Base-by-base conservation (phyloP, 768 basidiomycete genomes). In the Suillus decipiens region DNA sequence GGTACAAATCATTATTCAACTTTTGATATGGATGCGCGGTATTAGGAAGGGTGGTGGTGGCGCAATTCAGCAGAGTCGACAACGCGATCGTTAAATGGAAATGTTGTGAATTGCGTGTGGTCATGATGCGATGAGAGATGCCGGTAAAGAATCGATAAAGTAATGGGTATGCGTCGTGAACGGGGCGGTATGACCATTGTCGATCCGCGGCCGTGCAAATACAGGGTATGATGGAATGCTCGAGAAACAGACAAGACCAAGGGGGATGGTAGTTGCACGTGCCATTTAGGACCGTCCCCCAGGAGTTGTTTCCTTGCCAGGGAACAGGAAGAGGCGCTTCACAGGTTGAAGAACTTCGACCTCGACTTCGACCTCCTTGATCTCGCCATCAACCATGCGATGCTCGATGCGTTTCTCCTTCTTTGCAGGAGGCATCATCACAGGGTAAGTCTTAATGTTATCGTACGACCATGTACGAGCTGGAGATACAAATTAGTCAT, bases 401-500 rank as follows among this genome's bases (percentile, higher is more conserved):
- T 77, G 80, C 76, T 84, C 84, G 31, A 79, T 72, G 58, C 79
- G 79, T 66, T 77, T 77, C 76, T 86, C 84, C 72, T 79, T 87
- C 76, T 81, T 81, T 50, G 79, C 76, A n/a, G 82, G 84, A 42
- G 82, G 75, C 64, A 72, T 72, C 74, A 75, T 79, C 63, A 85
- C 77, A 17, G 87, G 85, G 67, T 91, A 92, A 3, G 86, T 89
- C 70, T 81, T 83, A 64, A 89, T 73, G 66, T 88, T 88, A 68
- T 90, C 89, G 69, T 90, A 91, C 2, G 89, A 90, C 89, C 88
- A 90, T 2, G 90, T 86, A 34, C 88, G 87, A 14, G 78, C 89
- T 90, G 62, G 24, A 47, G 54, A 36, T n/a, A 22, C 8, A 0
- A 14, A 45, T 71, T 39, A 66, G 71, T 10, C 39, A 41, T 17